Conservation (phyloP, 371 early-diverging fungal genomes). For the Saksenaea oblongispora region DNA sequence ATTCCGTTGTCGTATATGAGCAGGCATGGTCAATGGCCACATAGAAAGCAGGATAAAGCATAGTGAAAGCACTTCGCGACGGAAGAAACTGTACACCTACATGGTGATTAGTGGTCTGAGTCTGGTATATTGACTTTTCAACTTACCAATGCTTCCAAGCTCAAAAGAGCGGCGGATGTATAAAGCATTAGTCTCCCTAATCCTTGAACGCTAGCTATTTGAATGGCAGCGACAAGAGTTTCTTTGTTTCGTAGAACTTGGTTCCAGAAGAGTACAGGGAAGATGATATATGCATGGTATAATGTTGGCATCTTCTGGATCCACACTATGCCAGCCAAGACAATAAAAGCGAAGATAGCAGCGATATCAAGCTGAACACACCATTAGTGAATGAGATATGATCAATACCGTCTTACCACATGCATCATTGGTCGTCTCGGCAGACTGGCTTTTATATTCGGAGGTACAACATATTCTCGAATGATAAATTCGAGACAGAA, state of each 20-base stretch:
- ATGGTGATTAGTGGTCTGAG: not conserved
- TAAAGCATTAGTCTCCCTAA: conserved; percentile 27
- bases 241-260: conserved; percentile 50
- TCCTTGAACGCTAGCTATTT: conserved; percentile 13
- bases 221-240: conserved; percentile 24
- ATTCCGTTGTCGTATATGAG: conserved; percentile 46
- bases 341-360: conserved; percentile 37
- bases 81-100: conserved; percentile 79
- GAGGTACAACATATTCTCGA: conserved; percentile 38
- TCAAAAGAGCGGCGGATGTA: conserved; percentile 32
- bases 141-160: conserved; percentile 73
- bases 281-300: conserved; percentile 85
- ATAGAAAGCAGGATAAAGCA: conserved; percentile 50
- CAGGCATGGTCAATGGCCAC: conserved; percentile 70
- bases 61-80: conserved; percentile 61
- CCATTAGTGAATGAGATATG: not conserved
- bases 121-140: not conserved
- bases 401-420: not conserved
- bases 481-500: conserved; percentile 80
- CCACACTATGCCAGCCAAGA: conserved; percentile 54
- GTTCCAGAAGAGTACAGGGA: conserved; percentile 89
- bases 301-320: conserved; percentile 76
- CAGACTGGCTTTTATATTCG: not conserved
- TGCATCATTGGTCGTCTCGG: not conserved
- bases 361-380: conserved; percentile 44